Evolutionary conservation across 163 green algal genomes (phyloP), one percentile per base, ranked within the genome.

Genomic region (Scenedesmus sp.): DNA sequence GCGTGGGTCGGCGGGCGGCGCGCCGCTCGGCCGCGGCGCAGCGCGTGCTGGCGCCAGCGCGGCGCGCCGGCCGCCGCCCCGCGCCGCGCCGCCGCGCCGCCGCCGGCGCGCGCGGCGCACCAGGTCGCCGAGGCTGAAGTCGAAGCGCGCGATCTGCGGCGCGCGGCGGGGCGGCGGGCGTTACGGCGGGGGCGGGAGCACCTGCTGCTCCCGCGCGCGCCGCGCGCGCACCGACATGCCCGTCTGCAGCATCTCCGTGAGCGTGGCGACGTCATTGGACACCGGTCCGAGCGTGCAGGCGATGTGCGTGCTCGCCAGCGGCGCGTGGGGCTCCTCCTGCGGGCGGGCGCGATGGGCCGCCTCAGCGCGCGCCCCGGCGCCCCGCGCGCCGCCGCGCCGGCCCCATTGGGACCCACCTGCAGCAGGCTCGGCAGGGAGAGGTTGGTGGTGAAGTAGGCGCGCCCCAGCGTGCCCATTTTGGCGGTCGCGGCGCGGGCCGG

Each of bases 191-290:
- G 11, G 26, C 6, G 24, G 56, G 11, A 17, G 18, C 17, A 51
- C 4, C 5, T 15, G 13, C 60, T 24, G 57, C 57, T 63, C n/a
- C 14, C 13, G 13, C 10, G 13, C 17, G 24, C 24, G 14, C n/a
- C 4, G 57, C 57, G 31, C 57, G 28, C 73, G 84, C 39, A 86
- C 75, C 24, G 50, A 62, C 81, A 86, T 86, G 36, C 81, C 81
- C 22, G 82, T 75, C 63, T 80, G 26, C 50, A 95, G 71, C 67
- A 95, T 63, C 39, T 86, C 56, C 3, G 64, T 65, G n/a, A 95
- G 73, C 0, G 71, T 80, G 4, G 89, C 83, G 15, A 94, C 88
- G 28, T 82, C 70, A 31, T 90, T 88, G 54, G 74, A 85, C 36
- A 66, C 54, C 4, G 78, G 84, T 1, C 86, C 86, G 22, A 91